Conservation (phyloP, 805 yeast species). For the Hanseniaspora guilliermondii region DNA sequence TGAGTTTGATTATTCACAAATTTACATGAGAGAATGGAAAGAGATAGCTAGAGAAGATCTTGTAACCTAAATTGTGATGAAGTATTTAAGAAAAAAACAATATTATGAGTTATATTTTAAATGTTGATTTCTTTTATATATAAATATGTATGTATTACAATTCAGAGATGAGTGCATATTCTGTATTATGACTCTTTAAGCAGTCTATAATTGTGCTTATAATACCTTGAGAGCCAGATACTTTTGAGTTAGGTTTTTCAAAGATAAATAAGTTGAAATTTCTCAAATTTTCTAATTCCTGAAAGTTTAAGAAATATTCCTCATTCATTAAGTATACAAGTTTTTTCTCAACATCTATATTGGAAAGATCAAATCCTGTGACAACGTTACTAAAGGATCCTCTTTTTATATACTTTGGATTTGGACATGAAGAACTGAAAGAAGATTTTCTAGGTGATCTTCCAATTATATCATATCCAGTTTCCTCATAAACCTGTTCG, state of each 20-base stretch:
- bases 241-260: neutral
- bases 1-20: slow-evolving; percentile 79
- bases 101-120: too few species aligned
- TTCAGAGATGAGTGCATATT: neutral
- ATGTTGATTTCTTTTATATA: too few species aligned
- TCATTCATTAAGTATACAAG: slow-evolving; percentile 12
- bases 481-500: slow-evolving; percentile 1
- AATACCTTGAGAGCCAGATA: neutral
- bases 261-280: slow-evolving; percentile 1
- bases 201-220: neutral
- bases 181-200: slow-evolving; percentile 10
- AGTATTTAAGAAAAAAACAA: too few species aligned
- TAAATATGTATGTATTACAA: slow-evolving; percentile 18
- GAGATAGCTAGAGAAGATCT: slow-evolving; percentile 52
- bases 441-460: slow-evolving; percentile 9
- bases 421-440: neutral
- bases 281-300: neutral
- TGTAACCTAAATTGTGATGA: neutral
- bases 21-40: slow-evolving; percentile 87
- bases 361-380: neutral
- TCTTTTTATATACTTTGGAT: slow-evolving; percentile 4
- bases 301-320: slow-evolving; percentile 8
- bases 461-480: slow-evolving; percentile 5
- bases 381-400: slow-evolving; percentile 5
- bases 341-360: slow-evolving; percentile 1